Base-by-base conservation (phyloP, 345 rosid species). In the Carallia brachiata region DNA sequence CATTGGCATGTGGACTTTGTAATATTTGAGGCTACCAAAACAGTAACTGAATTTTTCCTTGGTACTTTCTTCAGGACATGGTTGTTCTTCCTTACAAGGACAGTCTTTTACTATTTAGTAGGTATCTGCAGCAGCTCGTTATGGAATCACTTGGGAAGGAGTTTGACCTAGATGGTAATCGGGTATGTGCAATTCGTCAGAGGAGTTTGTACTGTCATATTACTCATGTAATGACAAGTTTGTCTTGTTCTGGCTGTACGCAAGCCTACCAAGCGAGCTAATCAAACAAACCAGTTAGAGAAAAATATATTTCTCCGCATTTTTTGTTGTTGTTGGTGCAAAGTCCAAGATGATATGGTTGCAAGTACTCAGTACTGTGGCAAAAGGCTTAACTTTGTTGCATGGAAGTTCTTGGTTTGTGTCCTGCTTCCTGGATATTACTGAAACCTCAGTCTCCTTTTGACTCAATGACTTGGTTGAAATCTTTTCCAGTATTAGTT, bases 101-200 rank as follows among this genome's bases (percentile, higher is more conserved):
- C 77, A 95, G 97, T 83, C 83, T 92, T 57, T 83, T 95, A 70
- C 80, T 95, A 63, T 90, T 92, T 84, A 95, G 99, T 71, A 80
- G 97, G 74, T 95, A 95, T 80, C 75, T 95, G 76, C 97, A 95
- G 80, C 99, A 95, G 82, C 84, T 92, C 75, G 99, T 92, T 72
- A 95, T 95, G 99, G 99, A 95, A 84, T 92, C 99, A 50, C 84
- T 95, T 54, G 99, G 99, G 61, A 95, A 95, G 87, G 97, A 95
- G 80, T 90, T 90, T 83, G 99, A 95, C 78, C 87, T 95, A 70
- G 92, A 92, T 60, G 97, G 99, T 64, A 92, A 90, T 83, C 79
- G 81, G 86, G 99, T 95, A 86, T 70, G 93, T 81, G 66, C 52
- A 67, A 40, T 60, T 39, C 57, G 31, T 69, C 47, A 58, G 23